Percentiles rank a stretch among this genome's conserved stretches.
Conservation (phyloP, 23 red algal species). For the Gracilaria gracilis region DNA sequence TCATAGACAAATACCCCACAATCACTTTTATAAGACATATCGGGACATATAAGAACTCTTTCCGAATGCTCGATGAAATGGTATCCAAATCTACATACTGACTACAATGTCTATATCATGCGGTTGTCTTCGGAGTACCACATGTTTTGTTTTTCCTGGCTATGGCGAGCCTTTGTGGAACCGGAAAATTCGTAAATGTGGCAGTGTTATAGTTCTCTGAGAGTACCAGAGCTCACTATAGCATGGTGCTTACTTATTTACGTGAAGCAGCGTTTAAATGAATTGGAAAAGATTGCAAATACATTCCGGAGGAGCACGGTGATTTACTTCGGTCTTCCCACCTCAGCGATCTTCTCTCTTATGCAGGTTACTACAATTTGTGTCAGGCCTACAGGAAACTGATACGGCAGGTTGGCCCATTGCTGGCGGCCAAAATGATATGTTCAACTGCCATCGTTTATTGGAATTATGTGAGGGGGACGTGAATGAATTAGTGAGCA, state of each 20-base stretch:
- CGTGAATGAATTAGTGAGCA: slow-evolving; percentile 5
- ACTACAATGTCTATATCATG: slow-evolving; percentile 1
- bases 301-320: not conserved
- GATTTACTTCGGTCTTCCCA: not conserved
- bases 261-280: slow-evolving; percentile 7
- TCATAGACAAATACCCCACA: not conserved
- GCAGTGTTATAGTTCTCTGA: not conserved
- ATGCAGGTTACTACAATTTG: not conserved
- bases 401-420: not conserved
- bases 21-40: not conserved
- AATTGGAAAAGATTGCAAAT: not conserved
- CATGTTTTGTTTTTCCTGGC: not conserved
- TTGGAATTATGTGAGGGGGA: not conserved
- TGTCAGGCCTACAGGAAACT: not conserved
- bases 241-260: not conserved
- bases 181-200: not conserved
- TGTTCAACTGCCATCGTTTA: not conserved
- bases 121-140: not conserved
- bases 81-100: not conserved
- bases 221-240: not conserved
- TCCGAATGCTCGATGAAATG: not conserved
- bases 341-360: slow-evolving; percentile 3
- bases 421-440: slow-evolving; percentile 11
- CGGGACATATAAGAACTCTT: not conserved
- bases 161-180: slow-evolving; percentile 11